phyloP scores from a whole-genome alignment of 1,284 basidiomycete species.

The Ustilago cynodontis region DNA sequence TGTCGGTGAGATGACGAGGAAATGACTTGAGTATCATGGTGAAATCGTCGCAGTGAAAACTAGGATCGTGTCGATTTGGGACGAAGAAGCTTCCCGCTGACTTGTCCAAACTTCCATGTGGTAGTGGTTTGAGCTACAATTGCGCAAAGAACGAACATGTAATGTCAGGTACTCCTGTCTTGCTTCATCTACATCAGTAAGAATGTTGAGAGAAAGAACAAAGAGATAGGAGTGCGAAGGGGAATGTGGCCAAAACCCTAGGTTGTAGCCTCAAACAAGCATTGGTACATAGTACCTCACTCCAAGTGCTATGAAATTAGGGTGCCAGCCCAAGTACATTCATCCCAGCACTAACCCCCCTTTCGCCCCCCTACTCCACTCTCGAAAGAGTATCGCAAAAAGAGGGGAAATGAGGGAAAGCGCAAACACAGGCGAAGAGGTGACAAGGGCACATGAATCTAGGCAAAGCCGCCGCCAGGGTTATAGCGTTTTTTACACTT shows the following conservation, averaged over 20 bases:
- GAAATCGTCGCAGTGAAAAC: conserved; percentile 17
- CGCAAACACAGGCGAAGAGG: conserved; percentile 49
- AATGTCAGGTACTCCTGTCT: conserved; percentile 12
- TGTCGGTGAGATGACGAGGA: conserved; percentile 29
- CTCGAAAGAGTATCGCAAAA: not conserved
- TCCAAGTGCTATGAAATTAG: conserved; percentile 61
- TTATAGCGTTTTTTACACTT: conserved; percentile 54
- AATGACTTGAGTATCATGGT: conserved; percentile 36
- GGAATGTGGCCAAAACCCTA: conserved; percentile 49
- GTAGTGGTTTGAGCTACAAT: conserved; percentile 36
- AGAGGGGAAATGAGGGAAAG: conserved; percentile 9
- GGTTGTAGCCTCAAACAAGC: conserved; percentile 58
- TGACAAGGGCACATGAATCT: conserved; percentile 57
- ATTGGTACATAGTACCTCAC: conserved; percentile 56
- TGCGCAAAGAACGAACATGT: not conserved
- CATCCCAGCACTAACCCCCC: conserved; percentile 34
- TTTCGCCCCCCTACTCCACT: not conserved
- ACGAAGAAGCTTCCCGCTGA: conserved; percentile 9
- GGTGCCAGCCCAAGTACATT: conserved; percentile 58
- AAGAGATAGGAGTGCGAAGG: conserved; percentile 3
- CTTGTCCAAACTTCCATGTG: conserved; percentile 14
- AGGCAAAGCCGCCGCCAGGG: conserved; percentile 60
- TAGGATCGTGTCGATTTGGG: conserved; percentile 8
- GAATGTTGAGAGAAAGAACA: not conserved
- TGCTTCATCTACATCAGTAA: not conserved